Base-by-base conservation (phyloP, 2,329 filamentous ascomycete genomes). In the Cephalotrichum gorgonifer region DNA sequence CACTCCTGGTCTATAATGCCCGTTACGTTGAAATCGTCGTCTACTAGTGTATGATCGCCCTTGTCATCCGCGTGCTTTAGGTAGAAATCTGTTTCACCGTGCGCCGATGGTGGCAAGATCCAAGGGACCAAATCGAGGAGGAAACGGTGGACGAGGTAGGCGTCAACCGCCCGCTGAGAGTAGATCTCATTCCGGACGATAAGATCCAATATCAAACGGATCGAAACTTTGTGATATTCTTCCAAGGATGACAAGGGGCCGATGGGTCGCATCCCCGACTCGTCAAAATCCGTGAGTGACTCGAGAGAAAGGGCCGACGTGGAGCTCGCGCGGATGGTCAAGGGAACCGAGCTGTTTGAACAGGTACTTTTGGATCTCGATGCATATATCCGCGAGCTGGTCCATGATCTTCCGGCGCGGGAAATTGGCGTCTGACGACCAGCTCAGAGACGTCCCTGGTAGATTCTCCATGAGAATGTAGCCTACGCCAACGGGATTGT, bases 1-100 rank as follows among this genome's bases (percentile, higher is more conserved):
- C 61, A 69, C 51, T 71, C 60, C 64, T 64, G 75, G 52, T 75
- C 71, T 47, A 75, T 69, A 28, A 76, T 69, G 1, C 68, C 70
- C 6, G 66, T 73, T 30, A 76, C 65, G 50, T 71, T 69, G 51
- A 62, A 70, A 7, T 71, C 44, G 4, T 70, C 61, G 50, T 76
- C 66, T 2, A 68, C 65, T 1, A 76, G 58, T 14, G 76, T 64
- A 11, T 33, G 30, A 15, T 33, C 30, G 12, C 30, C 30, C 12
- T 38, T 38, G n/a, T 38, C 33, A 8, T 73, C 68, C 15, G 60
- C 60, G 52, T 73, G 69, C 53, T 71, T 74, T 8, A 76, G 56
- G 50, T 67, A 74, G 56, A 66, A 75, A 23, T 54, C 57, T 4
- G 58, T 52, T 27, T 61, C 57, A 22, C 61, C 53, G 43, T 53